These are phyloP conservation scores for Chalciporus sphaerocephalus DNA, from an alignment of 768 basidiomycete species.

Conservation along the genomic window DNA sequence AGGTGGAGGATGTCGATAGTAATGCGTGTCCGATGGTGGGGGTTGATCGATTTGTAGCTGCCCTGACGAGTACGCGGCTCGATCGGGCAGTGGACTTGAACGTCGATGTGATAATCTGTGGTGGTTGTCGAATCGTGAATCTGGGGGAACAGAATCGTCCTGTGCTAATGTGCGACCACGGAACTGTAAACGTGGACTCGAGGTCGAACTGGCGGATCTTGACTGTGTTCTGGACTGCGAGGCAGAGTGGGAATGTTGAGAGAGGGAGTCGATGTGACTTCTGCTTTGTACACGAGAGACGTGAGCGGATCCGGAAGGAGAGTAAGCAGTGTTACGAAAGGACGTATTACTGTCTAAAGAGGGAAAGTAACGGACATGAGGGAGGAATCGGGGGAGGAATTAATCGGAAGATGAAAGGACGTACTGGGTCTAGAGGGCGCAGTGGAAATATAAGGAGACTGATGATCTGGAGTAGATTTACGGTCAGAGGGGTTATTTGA, in stretches of 20 bases:
- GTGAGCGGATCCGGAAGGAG: slow-evolving; percentile 31
- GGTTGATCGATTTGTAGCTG: slow-evolving; percentile 13
- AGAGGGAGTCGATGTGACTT: slow-evolving; percentile 28
- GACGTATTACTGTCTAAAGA: slow-evolving; percentile 27
- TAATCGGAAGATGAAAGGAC: slow-evolving; percentile 24
- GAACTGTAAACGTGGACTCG: slow-evolving; percentile 43
- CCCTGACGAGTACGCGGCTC: slow-evolving; percentile 8
- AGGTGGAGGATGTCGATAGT: slow-evolving; percentile 19
- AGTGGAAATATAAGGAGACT: slow-evolving; percentile 25
- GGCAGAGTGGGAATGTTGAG: slow-evolving; percentile 31
- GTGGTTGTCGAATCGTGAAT: slow-evolving; percentile 23
- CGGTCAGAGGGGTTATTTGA: background rate
- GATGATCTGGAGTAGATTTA: slow-evolving; percentile 1
- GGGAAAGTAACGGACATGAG: slow-evolving; percentile 5
- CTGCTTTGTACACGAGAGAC: slow-evolving; percentile 37
- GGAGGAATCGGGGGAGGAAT: slow-evolving; percentile 6
- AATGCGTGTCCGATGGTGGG: slow-evolving; percentile 9
- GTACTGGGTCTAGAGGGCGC: slow-evolving; percentile 35
- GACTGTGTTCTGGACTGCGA: slow-evolving; percentile 46
- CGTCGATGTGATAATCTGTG: slow-evolving; percentile 12
- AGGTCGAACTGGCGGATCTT: slow-evolving; percentile 43
- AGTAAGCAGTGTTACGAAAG: slow-evolving; percentile 25
- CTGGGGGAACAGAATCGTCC: slow-evolving; percentile 30
- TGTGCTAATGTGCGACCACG: slow-evolving; percentile 41
- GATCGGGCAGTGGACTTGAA: slow-evolving; percentile 22